Conservation (phyloP, 192 early-diverging fungal species). For the Mortierella alpina region DNA sequence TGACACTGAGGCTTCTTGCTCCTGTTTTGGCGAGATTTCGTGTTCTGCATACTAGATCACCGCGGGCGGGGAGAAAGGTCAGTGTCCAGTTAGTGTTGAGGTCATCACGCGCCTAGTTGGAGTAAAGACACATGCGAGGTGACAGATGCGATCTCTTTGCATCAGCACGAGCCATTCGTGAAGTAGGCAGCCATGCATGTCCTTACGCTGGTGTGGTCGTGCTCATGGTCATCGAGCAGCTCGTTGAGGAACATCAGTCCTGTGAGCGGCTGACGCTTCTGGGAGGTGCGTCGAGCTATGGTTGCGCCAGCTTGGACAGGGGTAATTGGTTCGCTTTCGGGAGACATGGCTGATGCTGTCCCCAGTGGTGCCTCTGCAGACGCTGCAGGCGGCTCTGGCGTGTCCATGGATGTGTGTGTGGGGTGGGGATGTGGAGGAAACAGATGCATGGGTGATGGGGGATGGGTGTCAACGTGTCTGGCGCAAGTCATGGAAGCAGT, state of each 20-base stretch:
- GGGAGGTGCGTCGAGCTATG: conserved; percentile 29
- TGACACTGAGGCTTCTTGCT: conserved; percentile 24
- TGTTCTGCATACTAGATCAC: background rate
- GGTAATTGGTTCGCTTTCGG: conserved; percentile 4
- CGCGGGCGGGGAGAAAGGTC: too few species aligned
- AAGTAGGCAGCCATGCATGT: background rate
- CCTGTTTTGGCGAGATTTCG: conserved; percentile 17
- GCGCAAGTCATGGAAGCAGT: background rate
- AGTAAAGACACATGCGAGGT: too few species aligned
- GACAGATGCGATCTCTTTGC: too few species aligned
- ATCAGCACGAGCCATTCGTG: too few species aligned
- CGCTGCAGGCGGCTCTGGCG: conserved; percentile 7
- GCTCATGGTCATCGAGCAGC: conserved; percentile 42
- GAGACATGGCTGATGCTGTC: background rate
- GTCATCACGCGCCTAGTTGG: too few species aligned
- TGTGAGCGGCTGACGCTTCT: conserved; percentile 44
- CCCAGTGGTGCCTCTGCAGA: background rate
- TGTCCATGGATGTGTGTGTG: background rate
- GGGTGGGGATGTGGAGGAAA: background rate
- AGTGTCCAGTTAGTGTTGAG: too few species aligned
- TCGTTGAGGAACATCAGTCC: conserved; percentile 46
- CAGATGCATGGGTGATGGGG: background rate
- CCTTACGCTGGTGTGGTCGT: conserved; percentile 17
- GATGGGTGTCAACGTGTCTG: background rate
- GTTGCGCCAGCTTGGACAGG: conserved; percentile 4